Percentiles rank a stretch among this genome's conserved stretches.
phyloP scores from a whole-genome alignment of 1,284 basidiomycete species.

The Microbotryum intermedium region DNA sequence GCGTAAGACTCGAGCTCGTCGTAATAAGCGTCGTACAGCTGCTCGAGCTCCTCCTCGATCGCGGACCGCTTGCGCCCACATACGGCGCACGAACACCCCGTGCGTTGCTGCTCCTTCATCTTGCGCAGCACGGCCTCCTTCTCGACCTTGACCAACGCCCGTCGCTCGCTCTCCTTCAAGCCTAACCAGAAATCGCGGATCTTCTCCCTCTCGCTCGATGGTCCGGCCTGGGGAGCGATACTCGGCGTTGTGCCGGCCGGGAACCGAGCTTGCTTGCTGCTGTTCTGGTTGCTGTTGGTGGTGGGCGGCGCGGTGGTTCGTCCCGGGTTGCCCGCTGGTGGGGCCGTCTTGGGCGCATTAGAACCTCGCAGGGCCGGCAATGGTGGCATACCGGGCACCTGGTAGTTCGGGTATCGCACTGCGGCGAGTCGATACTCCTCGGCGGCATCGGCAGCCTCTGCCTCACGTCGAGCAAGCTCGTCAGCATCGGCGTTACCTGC shows the following conservation, averaged over 20 bases:
- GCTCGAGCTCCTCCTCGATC: constrained; percentile 98
- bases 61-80: constrained; percentile 96
- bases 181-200: constrained; percentile 97
- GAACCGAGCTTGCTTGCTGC: not conserved
- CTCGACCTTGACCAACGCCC: constrained; percentile 87
- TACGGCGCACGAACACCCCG: constrained; percentile 89
- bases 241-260: not conserved
- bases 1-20: constrained; percentile 98
- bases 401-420: not conserved
- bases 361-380: not conserved
- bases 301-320: not conserved
- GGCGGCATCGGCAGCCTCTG: not conserved
- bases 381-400: not conserved
- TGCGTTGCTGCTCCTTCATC: constrained; percentile 99
- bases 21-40: constrained; percentile 99
- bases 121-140: constrained; percentile 93
- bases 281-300: not conserved
- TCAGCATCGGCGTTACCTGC: no score
- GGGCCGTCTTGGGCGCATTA: no score
- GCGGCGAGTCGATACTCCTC: not conserved
- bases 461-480: no score
- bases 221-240: constrained; percentile 35
- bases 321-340: not conserved
- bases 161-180: constrained; percentile 76
- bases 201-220: constrained; percentile 83